Percentiles rank a stretch among this genome's conserved stretches.
phyloP scores from a whole-genome alignment of 257 asterid genomes.

The Solanum acaule region DNA sequence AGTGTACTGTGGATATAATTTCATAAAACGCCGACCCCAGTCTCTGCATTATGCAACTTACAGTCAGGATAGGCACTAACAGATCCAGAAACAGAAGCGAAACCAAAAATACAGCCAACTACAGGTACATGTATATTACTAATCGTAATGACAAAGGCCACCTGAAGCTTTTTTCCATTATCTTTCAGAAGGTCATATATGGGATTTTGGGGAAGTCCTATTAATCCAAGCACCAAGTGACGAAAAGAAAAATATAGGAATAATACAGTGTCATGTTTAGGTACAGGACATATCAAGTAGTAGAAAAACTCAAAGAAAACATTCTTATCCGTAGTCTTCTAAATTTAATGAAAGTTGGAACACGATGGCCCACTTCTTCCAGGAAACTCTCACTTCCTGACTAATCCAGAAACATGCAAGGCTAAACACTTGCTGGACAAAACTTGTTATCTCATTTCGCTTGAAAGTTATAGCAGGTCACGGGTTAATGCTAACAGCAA shows the following conservation, averaged over 20 bases:
- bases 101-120: neutral
- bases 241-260: neutral
- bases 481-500: neutral
- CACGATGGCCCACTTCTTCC: neutral
- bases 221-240: neutral
- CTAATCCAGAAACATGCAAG: neutral
- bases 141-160: neutral
- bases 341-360: neutral
- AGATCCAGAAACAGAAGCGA: neutral
- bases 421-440: neutral
- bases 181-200: neutral
- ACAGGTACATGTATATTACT: neutral
- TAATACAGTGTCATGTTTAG: neutral
- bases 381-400: neutral
- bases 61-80: constrained; percentile 2
- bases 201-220: neutral
- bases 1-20: constrained; percentile 65
- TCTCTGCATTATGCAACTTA: constrained; percentile 54
- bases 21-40: constrained; percentile 97
- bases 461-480: neutral
- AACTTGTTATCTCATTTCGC: neutral
- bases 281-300: neutral
- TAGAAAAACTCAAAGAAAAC: neutral
- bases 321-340: neutral
- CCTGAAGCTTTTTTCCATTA: neutral